Conservation (phyloP, 1,284 basidiomycete species). For the Trametes versicolor region DNA sequence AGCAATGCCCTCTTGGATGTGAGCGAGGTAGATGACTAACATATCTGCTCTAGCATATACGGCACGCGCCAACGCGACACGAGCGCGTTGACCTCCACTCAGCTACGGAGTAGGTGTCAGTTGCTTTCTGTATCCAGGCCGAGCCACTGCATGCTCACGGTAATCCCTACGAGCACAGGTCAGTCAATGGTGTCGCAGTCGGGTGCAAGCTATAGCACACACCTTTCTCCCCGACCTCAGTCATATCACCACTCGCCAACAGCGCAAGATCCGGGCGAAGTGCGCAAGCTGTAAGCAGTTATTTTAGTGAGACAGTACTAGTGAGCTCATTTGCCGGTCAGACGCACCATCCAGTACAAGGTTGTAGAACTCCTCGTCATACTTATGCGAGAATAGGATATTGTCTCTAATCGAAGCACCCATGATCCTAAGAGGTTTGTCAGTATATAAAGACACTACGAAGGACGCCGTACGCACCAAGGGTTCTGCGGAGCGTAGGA, state of each 20-base stretch:
- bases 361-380: conserved; percentile 82
- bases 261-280: conserved; percentile 83
- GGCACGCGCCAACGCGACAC: conserved; percentile 58
- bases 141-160: conserved; percentile 39
- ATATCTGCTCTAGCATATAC: conserved; percentile 55
- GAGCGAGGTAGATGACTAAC: conserved; percentile 45
- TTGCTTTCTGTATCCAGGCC: too few relatives aligned
- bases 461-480: conserved; percentile 60
- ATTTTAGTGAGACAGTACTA: background rate
- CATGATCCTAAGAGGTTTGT: conserved; percentile 66
- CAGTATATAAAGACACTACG: background rate
- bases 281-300: conserved; percentile 74
- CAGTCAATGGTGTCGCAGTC: background rate
- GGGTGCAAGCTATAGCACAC: conserved; percentile 3
- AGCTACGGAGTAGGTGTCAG: conserved; percentile 43
- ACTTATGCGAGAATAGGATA: conserved; percentile 91
- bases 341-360: conserved; percentile 74
- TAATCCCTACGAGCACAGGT: conserved; percentile 45
- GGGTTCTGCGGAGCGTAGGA: conserved; percentile 93
- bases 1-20: too few relatives aligned
- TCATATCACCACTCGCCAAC: conserved; percentile 76
- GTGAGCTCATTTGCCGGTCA: background rate
- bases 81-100: conserved; percentile 77
- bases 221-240: conserved; percentile 83
- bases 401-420: conserved; percentile 88